Conservation (phyloP, 225 moss, liverwort and hornwort genomes). For the Lunularia cruciata region DNA sequence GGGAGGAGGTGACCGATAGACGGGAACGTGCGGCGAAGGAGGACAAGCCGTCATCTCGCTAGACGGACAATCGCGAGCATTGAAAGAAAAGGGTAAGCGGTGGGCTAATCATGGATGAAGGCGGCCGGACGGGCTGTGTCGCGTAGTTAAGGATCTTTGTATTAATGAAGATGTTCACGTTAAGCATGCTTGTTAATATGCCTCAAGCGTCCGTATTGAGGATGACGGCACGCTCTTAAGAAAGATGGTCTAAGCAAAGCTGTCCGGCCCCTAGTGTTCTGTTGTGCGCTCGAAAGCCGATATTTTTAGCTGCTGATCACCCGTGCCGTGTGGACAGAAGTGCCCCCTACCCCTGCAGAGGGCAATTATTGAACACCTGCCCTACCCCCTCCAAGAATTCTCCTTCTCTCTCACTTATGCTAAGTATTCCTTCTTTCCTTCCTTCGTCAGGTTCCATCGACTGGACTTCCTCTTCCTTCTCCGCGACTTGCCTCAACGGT, state of each 20-base stretch:
- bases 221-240: slow-evolving; percentile 7
- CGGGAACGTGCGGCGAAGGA: slow-evolving; percentile 6
- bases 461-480: too few species aligned
- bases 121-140: slow-evolving; percentile 17
- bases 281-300: background rate
- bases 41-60: background rate
- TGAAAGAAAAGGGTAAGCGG: background rate
- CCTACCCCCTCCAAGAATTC: background rate
- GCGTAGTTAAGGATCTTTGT: slow-evolving; percentile 13
- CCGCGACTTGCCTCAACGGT: too few species aligned
- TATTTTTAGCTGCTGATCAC: slow-evolving; percentile 14
- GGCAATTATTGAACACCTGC: slow-evolving; percentile 13
- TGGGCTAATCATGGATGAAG: slow-evolving; percentile 9
- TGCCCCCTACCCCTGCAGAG: background rate
- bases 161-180: slow-evolving; percentile 15
- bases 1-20: background rate
- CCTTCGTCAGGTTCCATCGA: background rate
- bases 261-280: slow-evolving; percentile 12
- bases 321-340: slow-evolving; percentile 23
- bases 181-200: slow-evolving; percentile 14
- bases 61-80: background rate
- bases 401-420: background rate
- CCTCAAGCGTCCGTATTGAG: background rate
- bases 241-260: background rate
- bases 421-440: slow-evolving; percentile 7